Percentiles rank a stretch among this genome's conserved stretches.
These are phyloP conservation scores for Hortiboletus flavorubellus DNA, from an alignment of 768 basidiomycete species.

Conservation along the genomic window DNA sequence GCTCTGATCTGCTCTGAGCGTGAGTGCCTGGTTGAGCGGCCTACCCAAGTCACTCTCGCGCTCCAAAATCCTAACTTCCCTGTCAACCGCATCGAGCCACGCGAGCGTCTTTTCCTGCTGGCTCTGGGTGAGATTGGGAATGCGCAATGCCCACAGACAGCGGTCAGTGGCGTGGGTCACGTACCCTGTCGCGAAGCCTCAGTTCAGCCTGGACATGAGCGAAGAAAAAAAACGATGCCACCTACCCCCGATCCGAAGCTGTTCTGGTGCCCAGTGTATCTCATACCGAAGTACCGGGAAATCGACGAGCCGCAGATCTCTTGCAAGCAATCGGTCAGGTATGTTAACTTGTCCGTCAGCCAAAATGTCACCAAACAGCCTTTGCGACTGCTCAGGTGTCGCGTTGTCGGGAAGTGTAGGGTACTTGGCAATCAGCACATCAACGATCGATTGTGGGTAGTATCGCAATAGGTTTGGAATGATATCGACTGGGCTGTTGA, in stretches of 20 bases:
- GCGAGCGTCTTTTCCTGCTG: conserved; percentile 49
- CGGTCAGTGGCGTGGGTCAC: conserved; percentile 71
- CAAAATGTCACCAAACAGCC: conserved; percentile 57
- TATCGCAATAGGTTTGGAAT: conserved; percentile 57
- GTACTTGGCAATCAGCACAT: conserved; percentile 44
- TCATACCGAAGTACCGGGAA: conserved; percentile 68
- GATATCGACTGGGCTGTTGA: conserved; percentile 47
- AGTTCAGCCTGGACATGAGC: background rate
- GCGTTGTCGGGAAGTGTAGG: conserved; percentile 40
- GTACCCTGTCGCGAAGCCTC: conserved; percentile 41
- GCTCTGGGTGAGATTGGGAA: conserved; percentile 42
- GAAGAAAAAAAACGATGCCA: background rate
- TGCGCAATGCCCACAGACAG: conserved; percentile 57
- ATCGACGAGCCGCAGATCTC: conserved; percentile 49
- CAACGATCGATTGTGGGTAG: conserved; percentile 49
- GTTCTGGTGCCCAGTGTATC: conserved; percentile 66
- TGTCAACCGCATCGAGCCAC: conserved; percentile 54
- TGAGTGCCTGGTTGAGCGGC: conserved; percentile 41
- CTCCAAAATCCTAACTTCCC: conserved; percentile 42
- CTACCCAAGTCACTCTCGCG: conserved; percentile 24
- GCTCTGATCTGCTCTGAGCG: conserved; percentile 45
- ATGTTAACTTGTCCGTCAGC: conserved; percentile 65
- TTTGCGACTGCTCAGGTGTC: conserved; percentile 40
- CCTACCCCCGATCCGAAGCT: conserved; percentile 51
- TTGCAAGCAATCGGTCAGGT: conserved; percentile 58